Evolutionary conservation across 768 basidiomycete species (phyloP), one percentile per base, ranked within the genome.

Genomic region (Suillus placidus): DNA sequence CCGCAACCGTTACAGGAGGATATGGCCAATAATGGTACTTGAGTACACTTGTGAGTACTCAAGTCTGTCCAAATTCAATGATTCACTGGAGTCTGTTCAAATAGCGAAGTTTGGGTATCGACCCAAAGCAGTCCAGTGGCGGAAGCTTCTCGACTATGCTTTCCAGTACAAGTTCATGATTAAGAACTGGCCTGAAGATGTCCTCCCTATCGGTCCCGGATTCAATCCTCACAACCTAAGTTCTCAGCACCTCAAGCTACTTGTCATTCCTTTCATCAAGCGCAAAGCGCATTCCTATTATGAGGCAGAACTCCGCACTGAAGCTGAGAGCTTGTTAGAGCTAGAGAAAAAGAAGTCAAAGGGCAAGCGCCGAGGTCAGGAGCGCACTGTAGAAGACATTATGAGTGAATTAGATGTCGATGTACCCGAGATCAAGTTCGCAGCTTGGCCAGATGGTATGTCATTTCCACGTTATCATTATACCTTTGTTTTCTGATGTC

Each of bases 391-490:
- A 23, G 47, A 49, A n/a, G 47, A 49, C 5, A 12, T 49, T 12
- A 49, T 49, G 12, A 23, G 12, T 49, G 47, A 49, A 49, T 49
- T 49, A 23, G 47, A 49, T 23, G 23, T 49, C 4, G 23, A 49
- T 49, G 47, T 23, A 13, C 12, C 47, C 10, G n/a, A 49, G 47
- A 49, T 49, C n/a, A 3, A 49, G 47, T 49, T 49, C 12, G 5
- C 23, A 49, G 47, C 47, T 49, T 49, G 47, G 47, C 23, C 47
- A 49, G 47, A 49, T 49, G 47, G 47, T 49, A 49, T 49, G n/a
- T 23, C 10, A 49, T 49, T 3, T 49, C 23, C 12, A 13, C 2
- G 10, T 49, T 49, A 23, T 49, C 23, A 49, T 49, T n/a, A 23
- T 23, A 23, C 12, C 4, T 49, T 49, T 5, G 10, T 49, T 12